A percentile compares a stretch with the other conserved stretches of the same genome.
phyloP scores from a whole-genome alignment of 768 basidiomycete genomes.

The Lanmaoa pseudosensibilis region DNA sequence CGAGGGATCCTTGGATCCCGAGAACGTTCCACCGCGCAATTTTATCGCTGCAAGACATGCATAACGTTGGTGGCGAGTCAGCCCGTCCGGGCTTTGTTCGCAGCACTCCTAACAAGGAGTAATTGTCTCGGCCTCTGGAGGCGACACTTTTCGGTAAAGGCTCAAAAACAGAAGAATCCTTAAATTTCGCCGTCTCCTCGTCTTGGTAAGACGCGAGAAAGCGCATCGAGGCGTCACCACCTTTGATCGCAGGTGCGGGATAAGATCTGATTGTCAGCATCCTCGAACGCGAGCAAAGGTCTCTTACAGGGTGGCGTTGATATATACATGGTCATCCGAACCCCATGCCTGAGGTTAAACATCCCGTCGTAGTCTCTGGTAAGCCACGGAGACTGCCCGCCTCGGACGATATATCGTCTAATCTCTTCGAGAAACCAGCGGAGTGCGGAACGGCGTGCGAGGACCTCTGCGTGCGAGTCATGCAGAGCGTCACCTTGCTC shows the following conservation, averaged over 20 bases:
- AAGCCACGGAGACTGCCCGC: constrained; percentile 53
- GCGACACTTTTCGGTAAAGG: constrained; percentile 39
- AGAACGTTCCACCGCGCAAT: constrained; percentile 83
- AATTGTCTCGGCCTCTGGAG: constrained; percentile 80
- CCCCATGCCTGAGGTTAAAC: constrained; percentile 47
- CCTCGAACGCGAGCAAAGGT: constrained; percentile 49
- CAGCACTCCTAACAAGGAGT: constrained; percentile 68
- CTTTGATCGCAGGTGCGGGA: constrained; percentile 41
- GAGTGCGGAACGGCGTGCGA: constrained; percentile 78
- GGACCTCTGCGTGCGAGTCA: constrained; percentile 89
- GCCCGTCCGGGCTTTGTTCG: constrained; percentile 94
- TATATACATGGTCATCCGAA: constrained; percentile 69
- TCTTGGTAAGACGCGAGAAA: constrained; percentile 77
- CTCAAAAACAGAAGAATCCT: constrained; percentile 45
- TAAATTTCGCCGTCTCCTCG: constrained; percentile 66
- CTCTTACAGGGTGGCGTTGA: constrained; percentile 62
- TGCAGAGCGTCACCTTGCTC: constrained; percentile 75
- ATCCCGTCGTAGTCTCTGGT: constrained; percentile 34
- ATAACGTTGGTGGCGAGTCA: constrained; percentile 78
- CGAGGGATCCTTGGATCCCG: constrained; percentile 84
- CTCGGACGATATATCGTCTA: constrained; percentile 11
- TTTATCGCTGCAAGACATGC: constrained; percentile 95
- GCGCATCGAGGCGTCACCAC: constrained; percentile 87
- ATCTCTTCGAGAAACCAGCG: constrained; percentile 83
- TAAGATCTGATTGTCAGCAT: constrained; percentile 3